Base-by-base conservation (phyloP, 129 eudicot genomes). In the Saussurea involucrata region DNA sequence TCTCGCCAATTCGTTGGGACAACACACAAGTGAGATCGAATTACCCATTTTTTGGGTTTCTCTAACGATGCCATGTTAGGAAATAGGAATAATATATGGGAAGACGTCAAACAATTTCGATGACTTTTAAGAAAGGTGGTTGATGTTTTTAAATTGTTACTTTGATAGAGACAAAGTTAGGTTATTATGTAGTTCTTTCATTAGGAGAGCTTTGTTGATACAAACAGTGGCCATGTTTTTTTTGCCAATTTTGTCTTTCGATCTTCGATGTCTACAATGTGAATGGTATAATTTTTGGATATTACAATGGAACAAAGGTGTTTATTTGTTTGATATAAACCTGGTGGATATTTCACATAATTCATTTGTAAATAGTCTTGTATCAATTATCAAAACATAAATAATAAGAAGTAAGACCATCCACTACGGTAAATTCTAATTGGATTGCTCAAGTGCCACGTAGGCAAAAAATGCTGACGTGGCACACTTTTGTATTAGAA, bases 211-310 rank as follows among this genome's bases (percentile, higher is more conserved):
- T 24, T 58, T 20, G 34, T 67, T 31, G 80, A 69, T 42, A 24
- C 60, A 71, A 78, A 78, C 22, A 32, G 11, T 42, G 83, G 6
- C 57, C 57, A 12, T 44, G 57, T 13, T 44, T 44, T 28, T 3
- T 49, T 15, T 49, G 58, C 25, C 83, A 64, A 72, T 61, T 80
- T 69, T 42, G 55, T 79, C 55, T 66, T 66, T 42, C 37, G 69
- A 49, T 53, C n/a, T 65, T 33, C 73, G 84, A 74, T 73, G 70
- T 80, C 79, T 34, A 66, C 79, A 5, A 80, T 74, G 79, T 66
- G 29, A 4, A 66, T 18, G 57, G 69, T 53, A 74, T 67, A 22
- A 28, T 0, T 73, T 80, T 74, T 66, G 79, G 75, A 66, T 67
- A 27, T 21, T 73, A 24, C 79, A 34, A 66, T 21, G 77, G 83